Evolutionary conservation across 2,329 filamentous ascomycete genomes (phyloP).

Genomic region (Mycocentrospora acerina): DNA sequence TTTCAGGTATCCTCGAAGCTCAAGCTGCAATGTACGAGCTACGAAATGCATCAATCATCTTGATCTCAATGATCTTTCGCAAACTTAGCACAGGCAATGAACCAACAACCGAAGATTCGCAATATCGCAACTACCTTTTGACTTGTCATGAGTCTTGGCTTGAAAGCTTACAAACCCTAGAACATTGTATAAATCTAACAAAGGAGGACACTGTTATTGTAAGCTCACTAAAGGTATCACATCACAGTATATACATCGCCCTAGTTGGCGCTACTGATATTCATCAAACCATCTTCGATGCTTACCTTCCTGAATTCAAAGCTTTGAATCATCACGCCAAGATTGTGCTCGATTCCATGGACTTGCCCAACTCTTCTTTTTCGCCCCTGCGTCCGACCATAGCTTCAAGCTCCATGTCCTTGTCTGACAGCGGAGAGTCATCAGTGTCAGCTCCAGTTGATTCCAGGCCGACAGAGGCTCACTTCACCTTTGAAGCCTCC

Average conservation of each 20-base stretch:
- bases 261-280: slow-evolving; percentile 13
- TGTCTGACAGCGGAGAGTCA: too few species aligned
- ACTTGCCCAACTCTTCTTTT: background rate
- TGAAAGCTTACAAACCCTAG: slow-evolving; percentile 5
- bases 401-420: too few species aligned
- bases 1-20: slow-evolving; percentile 15
- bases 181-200: slow-evolving; percentile 5
- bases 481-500: slow-evolving; percentile 16
- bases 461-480: slow-evolving; percentile 4
- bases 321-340: slow-evolving; percentile 17
- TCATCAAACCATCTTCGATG: slow-evolving; percentile 13
- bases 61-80: slow-evolving; percentile 7
- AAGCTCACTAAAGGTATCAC: slow-evolving; percentile 17
- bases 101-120: slow-evolving; percentile 5
- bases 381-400: too few species aligned
- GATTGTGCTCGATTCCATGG: slow-evolving; percentile 18
- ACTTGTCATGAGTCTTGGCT: slow-evolving; percentile 21
- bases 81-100: background rate
- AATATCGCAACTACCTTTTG: slow-evolving; percentile 10
- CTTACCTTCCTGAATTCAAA: slow-evolving; percentile 17
- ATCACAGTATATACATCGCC: slow-evolving; percentile 11
- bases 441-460: too few species aligned
- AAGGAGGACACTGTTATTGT: slow-evolving; percentile 13
- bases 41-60: slow-evolving; percentile 19
- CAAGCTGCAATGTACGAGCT: slow-evolving; percentile 21